Evolutionary conservation across 2,329 filamentous ascomycete genomes (phyloP).

Genomic region (Clonostachys rosea): DNA sequence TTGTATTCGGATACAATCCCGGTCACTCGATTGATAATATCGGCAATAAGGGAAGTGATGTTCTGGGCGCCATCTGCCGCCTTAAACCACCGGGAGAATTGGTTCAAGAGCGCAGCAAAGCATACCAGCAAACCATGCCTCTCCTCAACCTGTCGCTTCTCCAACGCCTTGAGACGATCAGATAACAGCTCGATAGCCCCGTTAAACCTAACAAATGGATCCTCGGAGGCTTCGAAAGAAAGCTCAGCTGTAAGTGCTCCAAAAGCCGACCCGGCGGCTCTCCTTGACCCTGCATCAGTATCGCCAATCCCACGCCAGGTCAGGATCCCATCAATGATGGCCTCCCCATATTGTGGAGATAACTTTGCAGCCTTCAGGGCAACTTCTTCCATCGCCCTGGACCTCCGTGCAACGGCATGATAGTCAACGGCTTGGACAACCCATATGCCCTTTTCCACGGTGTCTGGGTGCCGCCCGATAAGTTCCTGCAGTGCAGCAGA

Average conservation of each 20-base stretch:
- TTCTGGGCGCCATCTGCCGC: background rate
- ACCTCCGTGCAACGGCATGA: slow-evolving; percentile 83
- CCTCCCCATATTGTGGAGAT: slow-evolving; percentile 62
- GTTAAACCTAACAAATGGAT: slow-evolving; percentile 16
- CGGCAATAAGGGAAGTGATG: slow-evolving; percentile 11
- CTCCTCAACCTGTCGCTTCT: slow-evolving; percentile 59
- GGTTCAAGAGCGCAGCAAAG: slow-evolving; percentile 54
- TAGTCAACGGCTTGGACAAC: slow-evolving; percentile 92
- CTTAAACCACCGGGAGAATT: slow-evolving; percentile 21
- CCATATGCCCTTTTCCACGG: slow-evolving; percentile 72
- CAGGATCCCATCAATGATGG: slow-evolving; percentile 66
- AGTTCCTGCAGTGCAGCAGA: slow-evolving; percentile 94
- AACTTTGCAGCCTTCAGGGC: slow-evolving; percentile 65
- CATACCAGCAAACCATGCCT: slow-evolving; percentile 62
- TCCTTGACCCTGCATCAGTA: slow-evolving; percentile 67
- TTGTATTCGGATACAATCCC: slow-evolving; percentile 34
- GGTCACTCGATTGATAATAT: slow-evolving; percentile 19
- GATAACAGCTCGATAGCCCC: slow-evolving; percentile 35
- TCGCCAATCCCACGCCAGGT: slow-evolving; percentile 89
- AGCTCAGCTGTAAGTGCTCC: slow-evolving; percentile 49
- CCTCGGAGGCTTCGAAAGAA: slow-evolving; percentile 12
- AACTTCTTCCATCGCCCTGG: slow-evolving; percentile 76
- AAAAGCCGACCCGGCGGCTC: slow-evolving; percentile 66
- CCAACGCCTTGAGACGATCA: slow-evolving; percentile 36
- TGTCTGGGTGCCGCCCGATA: slow-evolving; percentile 87